These are phyloP conservation scores for Phlyctochytrium arcticum DNA, from an alignment of 192 early-diverging fungal species.

Conservation along the genomic window DNA sequence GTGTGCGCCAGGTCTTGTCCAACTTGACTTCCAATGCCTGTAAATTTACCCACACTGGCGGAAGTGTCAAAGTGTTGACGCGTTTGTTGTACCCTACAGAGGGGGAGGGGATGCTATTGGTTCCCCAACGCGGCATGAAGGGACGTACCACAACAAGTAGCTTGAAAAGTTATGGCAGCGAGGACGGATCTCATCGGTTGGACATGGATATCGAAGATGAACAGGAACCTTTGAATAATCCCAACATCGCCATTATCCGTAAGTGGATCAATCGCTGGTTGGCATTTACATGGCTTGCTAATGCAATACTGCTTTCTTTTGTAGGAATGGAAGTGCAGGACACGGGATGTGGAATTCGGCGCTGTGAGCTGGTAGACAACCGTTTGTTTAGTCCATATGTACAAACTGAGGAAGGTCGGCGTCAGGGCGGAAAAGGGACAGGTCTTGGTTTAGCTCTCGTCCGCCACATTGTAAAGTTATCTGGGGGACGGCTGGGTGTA, in stretches of 20 bases:
- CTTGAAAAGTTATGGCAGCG: background rate
- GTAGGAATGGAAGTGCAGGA: constrained; percentile 23
- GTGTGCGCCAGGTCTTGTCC: constrained; percentile 20
- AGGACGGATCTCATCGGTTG: background rate
- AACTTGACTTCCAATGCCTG: constrained; percentile 23
- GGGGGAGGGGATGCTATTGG: too few relatives aligned
- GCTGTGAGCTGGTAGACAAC: constrained; percentile 17
- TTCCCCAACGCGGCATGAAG: too few relatives aligned
- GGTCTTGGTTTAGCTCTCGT: constrained; percentile 23
- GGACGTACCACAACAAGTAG: too few relatives aligned
- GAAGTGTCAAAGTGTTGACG: constrained; percentile 17
- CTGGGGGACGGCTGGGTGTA: constrained; percentile 19
- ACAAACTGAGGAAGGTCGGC: constrained; percentile 27
- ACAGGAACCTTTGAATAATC: constrained; percentile 1
- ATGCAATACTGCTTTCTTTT: background rate
- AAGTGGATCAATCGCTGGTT: constrained; percentile 3
- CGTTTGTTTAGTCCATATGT: constrained; percentile 25
- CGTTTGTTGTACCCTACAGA: constrained; percentile 3
- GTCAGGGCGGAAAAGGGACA: constrained; percentile 28
- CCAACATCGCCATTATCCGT: constrained; percentile 11
- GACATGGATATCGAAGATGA: constrained; percentile 9
- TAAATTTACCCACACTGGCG: constrained; percentile 23
- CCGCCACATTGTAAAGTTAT: constrained; percentile 26
- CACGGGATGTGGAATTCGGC: constrained; percentile 17
- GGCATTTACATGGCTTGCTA: background rate